Conservation (phyloP, 228 moss, liverwort and hornwort species). For the Sphagnum magellanicum region DNA sequence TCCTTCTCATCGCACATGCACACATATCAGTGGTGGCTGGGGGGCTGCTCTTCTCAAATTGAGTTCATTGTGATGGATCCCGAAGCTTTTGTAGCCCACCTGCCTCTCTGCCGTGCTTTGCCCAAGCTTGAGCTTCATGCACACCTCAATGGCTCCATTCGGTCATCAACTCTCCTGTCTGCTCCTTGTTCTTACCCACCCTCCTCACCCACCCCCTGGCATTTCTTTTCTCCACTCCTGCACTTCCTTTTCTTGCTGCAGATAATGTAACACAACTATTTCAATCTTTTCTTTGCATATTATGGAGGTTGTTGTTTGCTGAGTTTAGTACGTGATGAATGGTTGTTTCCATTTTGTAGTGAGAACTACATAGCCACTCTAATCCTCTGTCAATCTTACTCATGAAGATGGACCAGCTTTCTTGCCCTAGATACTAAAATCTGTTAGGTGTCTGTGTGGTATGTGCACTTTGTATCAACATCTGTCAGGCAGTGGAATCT, state of each 20-base stretch:
- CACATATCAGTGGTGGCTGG: too few species aligned
- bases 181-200: not conserved
- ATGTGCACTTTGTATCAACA: too few species aligned
- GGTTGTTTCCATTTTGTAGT: not conserved
- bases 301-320: not conserved
- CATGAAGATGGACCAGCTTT: too few species aligned
- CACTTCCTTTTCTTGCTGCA: not conserved
- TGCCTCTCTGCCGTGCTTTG: slow-evolving; percentile 36
- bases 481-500: too few species aligned
- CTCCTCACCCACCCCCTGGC: not conserved
- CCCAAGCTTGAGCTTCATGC: slow-evolving; percentile 95
- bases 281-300: too few species aligned
- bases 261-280: too few species aligned
- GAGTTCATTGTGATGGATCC: not conserved
- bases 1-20: too few species aligned
- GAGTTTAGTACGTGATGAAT: not conserved
- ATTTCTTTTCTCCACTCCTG: not conserved
- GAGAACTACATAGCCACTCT: not conserved
- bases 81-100: slow-evolving; percentile 17
- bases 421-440: too few species aligned
- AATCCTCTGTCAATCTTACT: too few species aligned
- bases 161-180: slow-evolving; percentile 62
- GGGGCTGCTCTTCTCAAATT: too few species aligned
- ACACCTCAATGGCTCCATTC: slow-evolving; percentile 83
- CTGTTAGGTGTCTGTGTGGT: too few species aligned